Percentiles rank a stretch among this genome's conserved stretches.
phyloP scores from a whole-genome alignment of 2,329 filamentous ascomycete genomes.

The Botrytis byssoidea region DNA sequence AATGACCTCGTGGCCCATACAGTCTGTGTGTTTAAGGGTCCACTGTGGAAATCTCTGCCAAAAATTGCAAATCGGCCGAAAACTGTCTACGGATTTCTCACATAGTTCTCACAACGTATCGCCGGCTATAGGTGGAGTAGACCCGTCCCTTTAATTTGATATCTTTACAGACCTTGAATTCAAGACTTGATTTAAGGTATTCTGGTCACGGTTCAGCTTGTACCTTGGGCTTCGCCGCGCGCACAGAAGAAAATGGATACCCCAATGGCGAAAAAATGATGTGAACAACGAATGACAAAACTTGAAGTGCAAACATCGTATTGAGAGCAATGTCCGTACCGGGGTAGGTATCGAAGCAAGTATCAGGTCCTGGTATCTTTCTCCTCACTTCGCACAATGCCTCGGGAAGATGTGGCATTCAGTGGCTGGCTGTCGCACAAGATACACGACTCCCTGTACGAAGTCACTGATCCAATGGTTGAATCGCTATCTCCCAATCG shows the following conservation, averaged over 20 bases:
- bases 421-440: constrained; percentile 9
- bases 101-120: neutral
- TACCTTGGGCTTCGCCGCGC: neutral
- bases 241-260: constrained; percentile 2
- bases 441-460: neutral
- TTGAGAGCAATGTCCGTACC: neutral
- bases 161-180: neutral
- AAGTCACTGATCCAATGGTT: neutral
- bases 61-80: neutral
- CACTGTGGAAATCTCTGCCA: constrained; percentile 1
- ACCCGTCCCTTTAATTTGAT: neutral
- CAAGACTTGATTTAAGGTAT: neutral
- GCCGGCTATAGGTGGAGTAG: neutral
- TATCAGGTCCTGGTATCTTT: neutral
- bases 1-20: neutral
- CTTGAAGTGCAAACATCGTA: neutral
- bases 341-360: neutral
- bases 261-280: neutral
- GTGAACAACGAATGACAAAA: neutral
- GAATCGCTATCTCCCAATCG: neutral
- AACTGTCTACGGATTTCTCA: neutral
- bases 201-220: neutral
- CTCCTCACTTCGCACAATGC: neutral
- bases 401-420: neutral
- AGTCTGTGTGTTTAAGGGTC: constrained; percentile 11